Percentiles rank a stretch among this genome's conserved stretches.
Conservation (phyloP, 2,329 filamentous ascomycete species). For the Calycina marina region DNA sequence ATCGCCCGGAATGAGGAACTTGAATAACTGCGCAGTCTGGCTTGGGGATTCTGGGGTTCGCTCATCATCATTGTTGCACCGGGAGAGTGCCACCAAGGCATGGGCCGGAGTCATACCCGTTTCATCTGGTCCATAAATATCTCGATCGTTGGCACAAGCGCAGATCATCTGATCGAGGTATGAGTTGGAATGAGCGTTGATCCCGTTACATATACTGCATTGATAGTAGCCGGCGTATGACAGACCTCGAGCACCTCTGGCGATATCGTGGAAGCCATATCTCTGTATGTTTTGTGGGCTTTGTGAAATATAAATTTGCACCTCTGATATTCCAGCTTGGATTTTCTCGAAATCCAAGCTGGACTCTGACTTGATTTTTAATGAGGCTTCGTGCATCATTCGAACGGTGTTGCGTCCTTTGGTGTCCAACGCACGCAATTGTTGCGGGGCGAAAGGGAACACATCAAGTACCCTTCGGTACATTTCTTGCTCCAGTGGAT, state of each 20-base stretch:
- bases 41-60: conserved; percentile 7
- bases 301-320: conserved; percentile 6
- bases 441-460: conserved; percentile 11
- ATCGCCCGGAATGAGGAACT: conserved; percentile 7
- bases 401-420: conserved; percentile 8
- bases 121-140: conserved; percentile 11
- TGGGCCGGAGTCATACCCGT: conserved; percentile 13
- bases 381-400: conserved; percentile 13
- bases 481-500: conserved; percentile 9
- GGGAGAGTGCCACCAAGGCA: conserved; percentile 8
- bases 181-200: conserved; percentile 9
- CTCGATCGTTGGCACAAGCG: conserved; percentile 8
- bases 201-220: conserved; percentile 11
- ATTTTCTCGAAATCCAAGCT: conserved; percentile 8
- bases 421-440: conserved; percentile 13
- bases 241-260: conserved; percentile 9
- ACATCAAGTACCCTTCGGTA: conserved; percentile 11
- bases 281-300: neutral
- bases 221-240: conserved; percentile 6
- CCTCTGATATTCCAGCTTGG: conserved; percentile 11
- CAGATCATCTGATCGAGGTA: conserved; percentile 12
- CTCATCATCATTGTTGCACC: conserved; percentile 7
- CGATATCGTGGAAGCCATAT: conserved; percentile 16
- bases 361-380: conserved; percentile 7
- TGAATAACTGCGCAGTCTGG: conserved; percentile 10